A percentile compares a stretch with the other conserved stretches of the same genome.
Evolutionary conservation across 2,329 filamentous ascomycete species (phyloP).

Genomic region (Pseudomassariella vexata): DNA sequence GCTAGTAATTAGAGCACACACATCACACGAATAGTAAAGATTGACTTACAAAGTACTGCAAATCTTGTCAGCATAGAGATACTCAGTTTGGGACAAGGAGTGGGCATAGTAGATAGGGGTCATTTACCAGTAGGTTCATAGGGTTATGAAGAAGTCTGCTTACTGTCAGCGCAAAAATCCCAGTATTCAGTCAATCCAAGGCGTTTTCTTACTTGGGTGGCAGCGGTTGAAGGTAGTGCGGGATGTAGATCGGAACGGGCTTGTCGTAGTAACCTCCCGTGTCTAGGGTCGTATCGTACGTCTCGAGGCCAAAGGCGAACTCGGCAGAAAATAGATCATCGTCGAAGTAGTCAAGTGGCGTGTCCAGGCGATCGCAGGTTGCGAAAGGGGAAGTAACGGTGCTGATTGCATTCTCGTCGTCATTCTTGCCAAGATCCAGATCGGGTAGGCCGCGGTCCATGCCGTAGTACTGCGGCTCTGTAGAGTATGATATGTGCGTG

Average conservation of each 20-base stretch:
- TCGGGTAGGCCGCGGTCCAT: constrained; percentile 67
- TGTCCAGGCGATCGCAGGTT: constrained; percentile 19
- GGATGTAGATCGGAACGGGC: constrained; percentile 57
- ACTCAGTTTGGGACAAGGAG: constrained; percentile 14
- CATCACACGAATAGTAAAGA: not conserved
- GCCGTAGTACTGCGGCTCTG: constrained; percentile 52
- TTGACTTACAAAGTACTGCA: constrained; percentile 43
- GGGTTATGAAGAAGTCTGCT: constrained; percentile 59
- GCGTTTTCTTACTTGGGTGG: constrained; percentile 37
- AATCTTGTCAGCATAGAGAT: constrained; percentile 24
- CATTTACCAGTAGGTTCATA: constrained; percentile 65
- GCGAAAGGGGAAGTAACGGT: constrained; percentile 29
- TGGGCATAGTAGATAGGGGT: not conserved
- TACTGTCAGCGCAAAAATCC: too few species aligned
- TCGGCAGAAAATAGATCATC: constrained; percentile 31
- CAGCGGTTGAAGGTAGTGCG: constrained; percentile 40
- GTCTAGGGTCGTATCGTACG: constrained; percentile 46
- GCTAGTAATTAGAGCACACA: too few species aligned
- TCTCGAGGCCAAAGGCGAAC: constrained; percentile 41
- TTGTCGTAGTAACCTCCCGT: constrained; percentile 64
- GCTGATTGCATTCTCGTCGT: constrained; percentile 60
- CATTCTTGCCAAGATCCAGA: constrained; percentile 63
- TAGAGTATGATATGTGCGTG: constrained; percentile 17
- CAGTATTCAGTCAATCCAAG: too few species aligned
- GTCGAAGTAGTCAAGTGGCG: constrained; percentile 23